Conservation (phyloP, 495 filamentous ascomycete genomes). For the Aspergillus biplanus region DNA sequence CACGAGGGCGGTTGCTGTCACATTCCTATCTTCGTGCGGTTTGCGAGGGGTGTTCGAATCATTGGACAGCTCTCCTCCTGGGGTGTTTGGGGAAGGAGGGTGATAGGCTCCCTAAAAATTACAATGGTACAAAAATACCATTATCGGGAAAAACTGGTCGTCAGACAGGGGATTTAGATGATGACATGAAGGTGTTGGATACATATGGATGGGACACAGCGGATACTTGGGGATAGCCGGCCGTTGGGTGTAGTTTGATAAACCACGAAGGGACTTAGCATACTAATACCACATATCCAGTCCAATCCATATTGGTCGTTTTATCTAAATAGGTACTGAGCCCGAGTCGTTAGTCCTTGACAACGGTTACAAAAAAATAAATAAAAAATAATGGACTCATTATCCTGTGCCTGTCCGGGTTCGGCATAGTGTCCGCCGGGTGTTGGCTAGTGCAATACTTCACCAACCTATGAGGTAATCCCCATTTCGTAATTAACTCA, state of each 20-base stretch:
- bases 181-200: conserved; percentile 30
- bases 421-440: conserved; percentile 5
- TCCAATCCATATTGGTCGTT: background rate
- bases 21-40: conserved; percentile 37
- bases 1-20: conserved; percentile 32
- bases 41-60: conserved; percentile 37
- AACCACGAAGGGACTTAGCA: background rate
- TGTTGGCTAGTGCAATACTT: conserved; percentile 13
- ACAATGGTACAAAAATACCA: background rate
- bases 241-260: conserved; percentile 36
- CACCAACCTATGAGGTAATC: conserved; percentile 28
- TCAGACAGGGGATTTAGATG: conserved; percentile 7
- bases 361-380: background rate
- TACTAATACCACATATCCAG: background rate
- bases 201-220: conserved; percentile 39
- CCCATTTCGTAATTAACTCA: conserved; percentile 15
- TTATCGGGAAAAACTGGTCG: background rate
- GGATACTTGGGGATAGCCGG: conserved; percentile 42
- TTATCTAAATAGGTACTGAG: too few species aligned
- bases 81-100: conserved; percentile 24
- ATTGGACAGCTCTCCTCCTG: conserved; percentile 36
- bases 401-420: background rate
- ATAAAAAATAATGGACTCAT: background rate
- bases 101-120: background rate
- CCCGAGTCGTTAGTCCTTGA: background rate